Base-by-base conservation (phyloP, 164 flowering plant species). In the Tetrastigma voinierianum region DNA sequence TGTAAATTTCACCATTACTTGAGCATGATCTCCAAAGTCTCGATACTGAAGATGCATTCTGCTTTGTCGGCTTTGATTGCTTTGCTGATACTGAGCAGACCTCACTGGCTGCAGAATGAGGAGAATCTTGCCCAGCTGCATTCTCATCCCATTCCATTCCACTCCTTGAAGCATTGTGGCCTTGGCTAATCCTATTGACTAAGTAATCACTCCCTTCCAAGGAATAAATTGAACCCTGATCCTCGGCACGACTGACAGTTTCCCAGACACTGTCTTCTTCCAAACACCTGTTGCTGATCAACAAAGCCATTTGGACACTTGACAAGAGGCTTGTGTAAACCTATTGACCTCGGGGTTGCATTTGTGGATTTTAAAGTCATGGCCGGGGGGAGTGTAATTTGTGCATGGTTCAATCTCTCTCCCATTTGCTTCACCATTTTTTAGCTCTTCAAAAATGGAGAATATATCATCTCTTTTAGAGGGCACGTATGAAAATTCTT, bases 221-320 rank as follows among this genome's bases (percentile, higher is more conserved):
- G 20, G 98, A 95, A 73, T 71, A 86, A 74, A 87, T 87, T 12
- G 97, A 92, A 17, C 90, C 92, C 62, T 83, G 94, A 67, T 91
- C 98, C 64, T 90, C 97, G 16, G 68, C 78, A 58, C 87, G 96
- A 64, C 96, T 92, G 55, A 88, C 98, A 16, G 97, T 91, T 80
- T 92, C 97, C 97, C 98, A 95, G 19, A 90, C 98, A 73, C 98
- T 92, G 23, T 92, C 97, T 61, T 87, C 97, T 59, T 90, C 97
- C 25, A 81, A 49, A 16, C 82, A 88, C 43, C 78, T 82, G 66
- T 77, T 76, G 19, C n/a, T 77, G 75, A 64, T 76, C 66, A 7
- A 64, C 15, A 56, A 32, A 73, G 17, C 68, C 78, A 59, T 76
- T 78, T 14, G 79, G 54, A 70, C 67, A 72, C 74, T 81, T 73